These are phyloP conservation scores for Penicillium fimorum DNA, from an alignment of 495 filamentous ascomycete genomes.

Conservation along the genomic window DNA sequence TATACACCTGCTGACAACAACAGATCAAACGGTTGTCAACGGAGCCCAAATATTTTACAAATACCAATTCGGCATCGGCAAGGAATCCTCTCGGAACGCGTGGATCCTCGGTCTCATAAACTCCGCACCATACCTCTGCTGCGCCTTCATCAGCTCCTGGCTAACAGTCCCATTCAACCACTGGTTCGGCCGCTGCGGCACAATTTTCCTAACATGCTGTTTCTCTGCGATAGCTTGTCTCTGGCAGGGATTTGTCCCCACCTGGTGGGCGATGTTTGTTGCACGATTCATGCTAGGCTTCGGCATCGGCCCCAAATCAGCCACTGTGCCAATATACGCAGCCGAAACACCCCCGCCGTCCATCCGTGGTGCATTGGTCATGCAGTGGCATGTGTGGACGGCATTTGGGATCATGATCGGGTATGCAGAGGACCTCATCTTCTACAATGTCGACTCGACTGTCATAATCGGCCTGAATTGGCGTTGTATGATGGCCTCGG, in stretches of 20 bases:
- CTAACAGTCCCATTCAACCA: conserved; percentile 78
- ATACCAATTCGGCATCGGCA: conserved; percentile 65
- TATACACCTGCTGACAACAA: background rate
- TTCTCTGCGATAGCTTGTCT: conserved; percentile 69
- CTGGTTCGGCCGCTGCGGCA: conserved; percentile 75
- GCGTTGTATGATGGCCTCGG: conserved; percentile 81
- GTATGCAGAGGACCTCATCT: conserved; percentile 68
- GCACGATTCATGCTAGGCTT: conserved; percentile 70
- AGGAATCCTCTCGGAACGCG: conserved; percentile 30
- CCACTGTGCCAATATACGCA: conserved; percentile 76
- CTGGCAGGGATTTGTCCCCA: conserved; percentile 72
- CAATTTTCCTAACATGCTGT: conserved; percentile 74
- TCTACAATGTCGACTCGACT: conserved; percentile 59
- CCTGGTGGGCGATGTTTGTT: conserved; percentile 73
- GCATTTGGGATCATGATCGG: conserved; percentile 83
- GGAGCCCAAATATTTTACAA: conserved; percentile 76
- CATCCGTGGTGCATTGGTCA: conserved; percentile 73
- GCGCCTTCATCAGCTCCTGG: conserved; percentile 78
- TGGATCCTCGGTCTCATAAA: conserved; percentile 70
- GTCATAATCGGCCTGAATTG: conserved; percentile 70
- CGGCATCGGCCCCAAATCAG: conserved; percentile 78
- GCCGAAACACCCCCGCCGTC: conserved; percentile 71
- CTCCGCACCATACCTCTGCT: conserved; percentile 69
- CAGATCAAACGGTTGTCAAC: conserved; percentile 77
- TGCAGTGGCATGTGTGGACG: conserved; percentile 88